Conservation (phyloP, 2,329 filamentous ascomycete species). For the Hypoxylon sp. region DNA sequence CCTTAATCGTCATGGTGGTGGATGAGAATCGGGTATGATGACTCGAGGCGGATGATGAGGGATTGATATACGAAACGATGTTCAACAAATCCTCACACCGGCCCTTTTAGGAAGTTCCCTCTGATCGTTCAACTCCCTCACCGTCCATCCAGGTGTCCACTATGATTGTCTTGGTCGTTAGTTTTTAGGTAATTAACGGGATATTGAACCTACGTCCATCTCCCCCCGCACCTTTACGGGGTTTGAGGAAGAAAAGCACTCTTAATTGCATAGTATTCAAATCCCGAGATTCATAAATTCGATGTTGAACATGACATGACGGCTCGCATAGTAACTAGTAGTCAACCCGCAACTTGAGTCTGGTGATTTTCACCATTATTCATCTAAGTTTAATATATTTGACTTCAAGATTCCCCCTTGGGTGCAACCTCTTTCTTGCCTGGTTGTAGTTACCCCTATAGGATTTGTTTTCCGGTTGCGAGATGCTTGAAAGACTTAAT, state of each 20-base stretch:
- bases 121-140: constrained; percentile 3
- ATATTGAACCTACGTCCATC: too few relatives aligned
- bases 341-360: background rate
- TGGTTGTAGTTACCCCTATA: background rate
- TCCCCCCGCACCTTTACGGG: constrained; percentile 20
- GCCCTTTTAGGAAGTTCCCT: constrained; percentile 18
- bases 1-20: constrained; percentile 77
- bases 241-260: background rate
- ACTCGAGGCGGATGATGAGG: background rate
- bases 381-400: background rate
- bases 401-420: background rate
- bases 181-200: constrained; percentile 13
- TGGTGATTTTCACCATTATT: background rate
- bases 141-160: constrained; percentile 28
- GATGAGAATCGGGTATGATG: constrained; percentile 8
- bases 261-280: constrained; percentile 24
- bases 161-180: constrained; percentile 15
- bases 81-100: background rate
- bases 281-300: constrained; percentile 2
- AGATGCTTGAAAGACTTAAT: background rate
- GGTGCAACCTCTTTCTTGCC: background rate
- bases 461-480: background rate
- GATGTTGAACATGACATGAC: too few relatives aligned
- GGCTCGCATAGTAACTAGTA: background rate
- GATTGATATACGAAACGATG: background rate